Base-by-base conservation (phyloP, 2,329 filamentous ascomycete genomes). In the Monilinia fructicola region DNA sequence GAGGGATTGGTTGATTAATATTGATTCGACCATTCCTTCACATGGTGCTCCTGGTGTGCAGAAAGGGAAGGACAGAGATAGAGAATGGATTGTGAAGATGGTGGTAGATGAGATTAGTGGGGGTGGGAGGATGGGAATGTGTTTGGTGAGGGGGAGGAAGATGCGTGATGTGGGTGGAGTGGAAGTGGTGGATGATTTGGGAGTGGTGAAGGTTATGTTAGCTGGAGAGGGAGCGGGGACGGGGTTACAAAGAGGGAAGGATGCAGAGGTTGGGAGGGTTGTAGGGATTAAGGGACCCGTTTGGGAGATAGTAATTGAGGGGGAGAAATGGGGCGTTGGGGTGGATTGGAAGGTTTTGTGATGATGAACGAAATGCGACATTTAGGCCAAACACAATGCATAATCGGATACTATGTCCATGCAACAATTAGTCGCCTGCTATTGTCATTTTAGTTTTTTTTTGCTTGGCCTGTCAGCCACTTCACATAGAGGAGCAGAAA, bases 1-100 rank as follows among this genome's bases (percentile, higher is more conserved):
- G 40, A 78, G 82, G 59, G 76, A 78, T 21, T 85, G 83, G 83
- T 76, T 86, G 16, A 74, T 85, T 21, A 82, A 83, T 64, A 68
- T 77, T 12, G 74, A 76, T 46, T 68, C 68, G 62, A 44, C 72
- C 2, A 54, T 71, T 64, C 63, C 72, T 40, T 54, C 68, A 11
- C 66, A 55, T 48, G 42, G 38, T 18, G 4, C 31, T 50, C 5
- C 23, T n/a, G 23, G n/a, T 9, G 14, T 23, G 2, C 28, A 60
- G 5, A 40, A 54, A 21, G 21, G 64, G 23, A 70, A 67, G 44
- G 23, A 40, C 40, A 71, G 61, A n/a, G 70, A 71, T 12, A 69
- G 72, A 52, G 46, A 61, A 40, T 77, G 76, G 77, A 35, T 74
- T 23, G 67, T 74, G 6, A 74, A 59, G 54, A 59, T 78, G 35